Evolutionary conservation across 257 asterid species (phyloP).

Genomic region (Misopates orontium): DNA sequence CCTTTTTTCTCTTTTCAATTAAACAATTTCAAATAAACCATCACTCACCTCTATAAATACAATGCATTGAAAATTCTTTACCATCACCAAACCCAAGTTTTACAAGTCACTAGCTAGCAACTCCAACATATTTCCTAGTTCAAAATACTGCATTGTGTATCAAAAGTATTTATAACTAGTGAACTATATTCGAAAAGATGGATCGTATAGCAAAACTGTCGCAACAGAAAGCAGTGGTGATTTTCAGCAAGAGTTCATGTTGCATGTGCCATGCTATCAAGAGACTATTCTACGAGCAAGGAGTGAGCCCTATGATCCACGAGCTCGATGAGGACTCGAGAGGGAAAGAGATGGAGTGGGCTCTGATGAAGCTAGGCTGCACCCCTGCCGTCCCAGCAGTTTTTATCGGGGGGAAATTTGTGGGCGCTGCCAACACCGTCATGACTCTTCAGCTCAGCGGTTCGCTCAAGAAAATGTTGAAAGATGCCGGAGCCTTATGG

Average conservation of each 20-base stretch:
- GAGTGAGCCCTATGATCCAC: constrained; percentile 69
- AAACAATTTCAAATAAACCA: constrained; percentile 16
- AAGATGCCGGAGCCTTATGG: constrained; percentile 85
- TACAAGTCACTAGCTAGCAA: too few relatives aligned
- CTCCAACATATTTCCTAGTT: background rate
- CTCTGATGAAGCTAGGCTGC: constrained; percentile 62
- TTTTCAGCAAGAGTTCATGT: constrained; percentile 80
- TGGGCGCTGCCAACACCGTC: constrained; percentile 64
- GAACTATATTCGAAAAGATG: constrained; percentile 26
- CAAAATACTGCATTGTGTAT: background rate
- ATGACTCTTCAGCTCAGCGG: constrained; percentile 77
- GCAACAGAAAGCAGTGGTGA: constrained; percentile 72
- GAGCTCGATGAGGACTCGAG: constrained; percentile 59
- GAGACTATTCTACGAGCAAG: constrained; percentile 72
- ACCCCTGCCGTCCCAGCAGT: constrained; percentile 72
- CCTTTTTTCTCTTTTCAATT: background rate
- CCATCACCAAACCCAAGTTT: background rate
- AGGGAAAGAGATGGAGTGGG: constrained; percentile 67
- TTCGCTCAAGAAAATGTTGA: constrained; percentile 68
- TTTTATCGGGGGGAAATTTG: constrained; percentile 62
- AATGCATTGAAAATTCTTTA: background rate
- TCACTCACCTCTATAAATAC: constrained; percentile 34
- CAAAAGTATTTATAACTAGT: constrained; percentile 7
- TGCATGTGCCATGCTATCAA: constrained; percentile 90
- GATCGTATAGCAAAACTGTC: constrained; percentile 53